Evolutionary conservation across 2,329 filamentous ascomycete genomes (phyloP).

Genomic region (Ascochyta rabiei): DNA sequence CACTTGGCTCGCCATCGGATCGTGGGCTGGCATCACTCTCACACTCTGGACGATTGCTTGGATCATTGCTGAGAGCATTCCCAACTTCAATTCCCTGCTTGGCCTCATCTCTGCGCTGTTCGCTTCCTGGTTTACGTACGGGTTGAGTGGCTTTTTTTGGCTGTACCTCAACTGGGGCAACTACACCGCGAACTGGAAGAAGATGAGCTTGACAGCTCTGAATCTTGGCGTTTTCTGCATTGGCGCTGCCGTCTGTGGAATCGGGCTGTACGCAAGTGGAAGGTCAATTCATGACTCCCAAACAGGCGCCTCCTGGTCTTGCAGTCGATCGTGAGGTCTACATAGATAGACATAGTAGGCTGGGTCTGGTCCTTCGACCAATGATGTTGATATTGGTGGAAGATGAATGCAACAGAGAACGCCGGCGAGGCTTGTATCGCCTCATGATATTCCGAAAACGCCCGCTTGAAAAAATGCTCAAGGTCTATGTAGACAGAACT

Average conservation of each 20-base stretch:
- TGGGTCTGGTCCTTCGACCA: background rate
- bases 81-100: slow-evolving; percentile 69
- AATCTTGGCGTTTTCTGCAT: slow-evolving; percentile 51
- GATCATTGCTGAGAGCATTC: slow-evolving; percentile 71
- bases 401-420: background rate
- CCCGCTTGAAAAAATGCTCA: slow-evolving; percentile 13
- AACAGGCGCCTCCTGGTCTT: slow-evolving; percentile 28
- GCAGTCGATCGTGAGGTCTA: slow-evolving; percentile 11
- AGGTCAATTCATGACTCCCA: slow-evolving; percentile 31
- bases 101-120: slow-evolving; percentile 64
- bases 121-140: slow-evolving; percentile 67
- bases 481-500: slow-evolving; percentile 1
- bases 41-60: slow-evolving; percentile 66
- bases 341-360: background rate
- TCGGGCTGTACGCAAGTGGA: slow-evolving; percentile 31
- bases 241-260: slow-evolving; percentile 28
- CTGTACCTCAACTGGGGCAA: slow-evolving; percentile 54
- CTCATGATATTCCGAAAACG: background rate
- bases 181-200: slow-evolving; percentile 49
- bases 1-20: slow-evolving; percentile 37
- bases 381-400: background rate
- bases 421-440: background rate
- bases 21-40: slow-evolving; percentile 65
- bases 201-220: slow-evolving; percentile 53
- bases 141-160: slow-evolving; percentile 53